phyloP scores from a whole-genome alignment of 139 green algal species.

The Ettlia oleoabundans region DNA sequence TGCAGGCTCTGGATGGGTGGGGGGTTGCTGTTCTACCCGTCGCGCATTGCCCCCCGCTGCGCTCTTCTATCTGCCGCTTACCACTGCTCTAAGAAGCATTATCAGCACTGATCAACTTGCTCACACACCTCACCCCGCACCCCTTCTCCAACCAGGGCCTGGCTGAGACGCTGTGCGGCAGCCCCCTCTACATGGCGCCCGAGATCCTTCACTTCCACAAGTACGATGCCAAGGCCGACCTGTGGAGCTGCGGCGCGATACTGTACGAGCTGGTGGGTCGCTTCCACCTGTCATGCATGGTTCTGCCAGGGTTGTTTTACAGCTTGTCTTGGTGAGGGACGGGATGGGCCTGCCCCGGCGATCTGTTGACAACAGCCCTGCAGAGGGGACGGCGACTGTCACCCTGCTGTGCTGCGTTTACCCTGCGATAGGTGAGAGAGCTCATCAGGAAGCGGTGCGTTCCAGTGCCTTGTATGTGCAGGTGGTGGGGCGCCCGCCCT shows the following conservation, averaged over 20 bases:
- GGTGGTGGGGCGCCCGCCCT: constrained; percentile 79
- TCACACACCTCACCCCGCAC: not conserved
- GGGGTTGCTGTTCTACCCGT: too few species aligned
- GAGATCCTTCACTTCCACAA: constrained; percentile 89
- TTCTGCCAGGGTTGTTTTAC: too few species aligned
- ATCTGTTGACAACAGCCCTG: too few species aligned
- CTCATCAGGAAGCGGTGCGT: not conserved
- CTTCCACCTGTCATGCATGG: not conserved
- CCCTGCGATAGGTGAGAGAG: too few species aligned
- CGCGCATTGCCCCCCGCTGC: too few species aligned
- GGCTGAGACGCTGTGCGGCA: constrained; percentile 97
- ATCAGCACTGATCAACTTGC: not conserved
- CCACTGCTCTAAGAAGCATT: not conserved
- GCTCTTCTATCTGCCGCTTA: not conserved
- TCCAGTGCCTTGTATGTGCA: not conserved
- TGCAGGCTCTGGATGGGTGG: not conserved
- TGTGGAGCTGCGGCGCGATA: constrained; percentile 97
- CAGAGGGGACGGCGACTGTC: too few species aligned
- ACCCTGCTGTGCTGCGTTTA: too few species aligned
- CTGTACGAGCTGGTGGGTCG: constrained; percentile 90
- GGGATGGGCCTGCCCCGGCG: too few species aligned
- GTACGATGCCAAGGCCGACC: constrained; percentile 86
- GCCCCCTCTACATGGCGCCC: constrained; percentile 98
- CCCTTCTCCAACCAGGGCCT: constrained; percentile 58
- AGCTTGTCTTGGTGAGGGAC: too few species aligned